These are phyloP conservation scores for Ceratocystis harringtonii DNA, from an alignment of 2,329 filamentous ascomycete genomes.

Conservation along the genomic window DNA sequence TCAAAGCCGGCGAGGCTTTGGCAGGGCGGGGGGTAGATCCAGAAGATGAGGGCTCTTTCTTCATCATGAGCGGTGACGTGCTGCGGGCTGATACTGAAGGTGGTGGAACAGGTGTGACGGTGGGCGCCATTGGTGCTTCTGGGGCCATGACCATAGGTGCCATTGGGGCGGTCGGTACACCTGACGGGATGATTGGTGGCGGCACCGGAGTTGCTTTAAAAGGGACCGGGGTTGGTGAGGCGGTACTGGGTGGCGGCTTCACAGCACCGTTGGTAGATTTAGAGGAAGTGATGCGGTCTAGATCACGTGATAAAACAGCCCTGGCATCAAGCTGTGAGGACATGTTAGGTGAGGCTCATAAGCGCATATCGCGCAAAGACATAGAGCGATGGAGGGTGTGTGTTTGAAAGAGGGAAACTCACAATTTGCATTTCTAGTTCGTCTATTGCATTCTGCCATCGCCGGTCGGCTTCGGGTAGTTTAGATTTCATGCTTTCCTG, in stretches of 20 bases:
- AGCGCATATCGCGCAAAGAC: not conserved
- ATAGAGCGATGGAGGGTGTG: not conserved
- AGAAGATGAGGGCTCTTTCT: conserved; percentile 12
- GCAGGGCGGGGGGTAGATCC: not conserved
- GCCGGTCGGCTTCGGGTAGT: conserved; percentile 32
- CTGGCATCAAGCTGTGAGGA: conserved; percentile 32
- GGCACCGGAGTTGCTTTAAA: conserved; percentile 14
- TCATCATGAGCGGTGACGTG: conserved; percentile 14
- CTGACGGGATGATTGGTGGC: conserved; percentile 11
- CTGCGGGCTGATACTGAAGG: conserved; percentile 3
- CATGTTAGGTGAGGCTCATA: not conserved
- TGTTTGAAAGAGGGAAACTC: conserved; percentile 20
- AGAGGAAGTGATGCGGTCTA: conserved; percentile 19
- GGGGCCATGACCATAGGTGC: conserved; percentile 15
- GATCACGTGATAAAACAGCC: conserved; percentile 24
- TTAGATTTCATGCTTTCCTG: conserved; percentile 27
- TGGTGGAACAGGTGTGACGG: conserved; percentile 8
- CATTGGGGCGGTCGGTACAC: conserved; percentile 4
- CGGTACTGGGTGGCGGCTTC: conserved; percentile 11
- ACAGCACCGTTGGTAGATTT: conserved; percentile 18
- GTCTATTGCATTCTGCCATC: conserved; percentile 40
- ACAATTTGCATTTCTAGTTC: conserved; percentile 44
- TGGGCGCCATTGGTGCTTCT: conserved; percentile 11
- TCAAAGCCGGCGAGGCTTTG: conserved; percentile 10
- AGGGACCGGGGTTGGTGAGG: not conserved